Base-by-base conservation (phyloP, 768 basidiomycete species). In the Arthromyces matolae region DNA sequence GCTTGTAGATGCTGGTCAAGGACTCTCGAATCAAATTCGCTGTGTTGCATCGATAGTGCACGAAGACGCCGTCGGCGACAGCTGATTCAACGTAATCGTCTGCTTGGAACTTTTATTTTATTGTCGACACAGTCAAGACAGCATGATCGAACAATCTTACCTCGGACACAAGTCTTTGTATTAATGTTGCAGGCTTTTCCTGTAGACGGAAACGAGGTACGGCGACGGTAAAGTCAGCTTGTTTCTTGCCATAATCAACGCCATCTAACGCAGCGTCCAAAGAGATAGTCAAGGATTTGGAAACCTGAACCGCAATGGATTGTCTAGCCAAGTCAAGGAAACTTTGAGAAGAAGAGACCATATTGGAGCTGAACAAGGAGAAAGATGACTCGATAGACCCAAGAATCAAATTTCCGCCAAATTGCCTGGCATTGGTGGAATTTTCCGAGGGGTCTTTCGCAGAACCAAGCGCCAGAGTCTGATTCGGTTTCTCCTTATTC, bases 171-270 rank as follows among this genome's bases (percentile, higher is more conserved):
- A 50, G 49, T 27, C 14, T 50, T 33, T 39, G 49, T 8, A 44
- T 24, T 14, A 50, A 20, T 38, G 42, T 33, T 8, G 6, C 7
- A 39, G 49, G 49, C 36, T 50, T 50, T 10, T 50, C 49, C 16
- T 44, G 37, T 18, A 44, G 33, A 10, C 49, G 36, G 39, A 44
- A 50, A 20, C 42, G 80, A 16, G 93, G 89, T 39, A 97, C 66
- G 1, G 95, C 92, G 18, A 97, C 79, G 0, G 88, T 86, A 57
- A 96, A 91, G 69, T 98, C 95, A 40, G 78, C 82, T 14, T 88
- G 90, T 68, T 94, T 94, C 70, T 94, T 92, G 19, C 89, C 90
- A 52, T 85, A 88, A 63, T 93, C 87, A 1, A 96, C 86, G 19
- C 89, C 93, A 20, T 49, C 41, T 31, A 42, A 20, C 9, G 48